Evolutionary conservation across 106 monocot genomes (phyloP), one percentile per base, ranked within the genome.

Genomic region (Triglochin maritima): DNA sequence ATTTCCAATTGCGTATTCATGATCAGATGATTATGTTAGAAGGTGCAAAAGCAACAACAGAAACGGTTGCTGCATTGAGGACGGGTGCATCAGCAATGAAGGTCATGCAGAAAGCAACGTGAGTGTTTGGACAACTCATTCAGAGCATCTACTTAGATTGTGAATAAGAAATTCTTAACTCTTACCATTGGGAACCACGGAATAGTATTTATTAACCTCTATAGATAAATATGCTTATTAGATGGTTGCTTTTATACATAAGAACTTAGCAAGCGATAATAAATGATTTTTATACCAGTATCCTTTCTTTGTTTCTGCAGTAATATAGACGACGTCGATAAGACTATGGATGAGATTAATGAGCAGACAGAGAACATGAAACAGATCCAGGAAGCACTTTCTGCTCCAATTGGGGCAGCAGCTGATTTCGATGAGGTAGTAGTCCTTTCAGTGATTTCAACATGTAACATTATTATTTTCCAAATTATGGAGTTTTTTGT

Each of bases 1-100:
- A 95, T 68, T 95, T 95, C 77, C 95, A 95, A 49, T 74, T 90
- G 44, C 69, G 90, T 16, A 90, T 90, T 69, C 95, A 90, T 77
- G 95, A 95, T 82, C 95, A 90, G 73, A 74, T 74, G 73, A 74
- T 74, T 17, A 57, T 74, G 73, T 44, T 74, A 58, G 73, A 74
- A 74, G 73, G 57, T 74, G 73, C 65, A 4, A 74, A 65, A 74
- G 73, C 73, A 48, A 74, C 73, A 66, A 66, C 73, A 65, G 66
- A 74, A 62, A 74, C 73, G 43, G 73, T 74, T 65, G 73, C 47
- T 50, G 73, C 73, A 29, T 49, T 74, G 65, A 47, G 73, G 29
- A 74, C 65, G 47, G 73, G 73, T 47, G 73, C 73, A 42, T 56
- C 73, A 57, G 57, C 73, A 57, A 66, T 74, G 73, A 74, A 74